These are phyloP conservation scores for Sphagnum contortum DNA, from an alignment of 225 moss, liverwort and hornwort species.

Conservation along the genomic window DNA sequence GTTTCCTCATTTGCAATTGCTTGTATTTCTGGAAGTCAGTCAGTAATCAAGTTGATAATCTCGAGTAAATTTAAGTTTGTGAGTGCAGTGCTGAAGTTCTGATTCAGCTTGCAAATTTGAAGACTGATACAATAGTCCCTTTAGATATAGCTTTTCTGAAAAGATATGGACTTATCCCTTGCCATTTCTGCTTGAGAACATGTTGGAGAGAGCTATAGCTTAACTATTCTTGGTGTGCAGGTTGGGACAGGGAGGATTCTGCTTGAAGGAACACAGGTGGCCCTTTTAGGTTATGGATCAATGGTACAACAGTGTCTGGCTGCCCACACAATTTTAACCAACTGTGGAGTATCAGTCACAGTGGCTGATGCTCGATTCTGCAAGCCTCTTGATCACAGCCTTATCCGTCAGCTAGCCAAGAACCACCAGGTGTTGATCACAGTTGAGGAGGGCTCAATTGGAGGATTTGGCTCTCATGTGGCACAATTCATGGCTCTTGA, in stretches of 20 bases:
- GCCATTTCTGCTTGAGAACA: too few relatives aligned
- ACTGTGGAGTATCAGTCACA: slow-evolving; percentile 28
- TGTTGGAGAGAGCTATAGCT: too few relatives aligned
- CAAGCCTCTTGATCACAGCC: slow-evolving; percentile 26
- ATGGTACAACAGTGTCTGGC: slow-evolving; percentile 34
- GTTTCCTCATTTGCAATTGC: too few relatives aligned
- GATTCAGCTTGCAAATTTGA: too few relatives aligned
- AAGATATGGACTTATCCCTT: too few relatives aligned
- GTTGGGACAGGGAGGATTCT: slow-evolving; percentile 29
- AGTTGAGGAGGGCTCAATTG: slow-evolving; percentile 12
- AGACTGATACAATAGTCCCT: too few relatives aligned
- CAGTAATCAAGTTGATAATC: too few relatives aligned
- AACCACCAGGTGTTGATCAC: slow-evolving; percentile 11
- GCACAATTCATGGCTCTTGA: slow-evolving; percentile 9
- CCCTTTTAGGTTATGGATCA: slow-evolving; percentile 27
- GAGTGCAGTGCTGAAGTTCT: too few relatives aligned
- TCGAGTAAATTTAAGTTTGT: too few relatives aligned
- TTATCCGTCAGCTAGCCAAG: slow-evolving; percentile 7
- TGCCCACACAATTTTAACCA: slow-evolving; percentile 14
- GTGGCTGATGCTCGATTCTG: slow-evolving; percentile 39
- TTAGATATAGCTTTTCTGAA: too few relatives aligned
- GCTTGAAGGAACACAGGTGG: slow-evolving; percentile 26
- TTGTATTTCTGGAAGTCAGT: too few relatives aligned
- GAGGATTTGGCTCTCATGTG: slow-evolving; percentile 9
- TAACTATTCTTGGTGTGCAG: slow-evolving; percentile 2